Evolutionary conservation across 495 filamentous ascomycete species (phyloP).

Genomic region (Trichoderma orchidacearum): DNA sequence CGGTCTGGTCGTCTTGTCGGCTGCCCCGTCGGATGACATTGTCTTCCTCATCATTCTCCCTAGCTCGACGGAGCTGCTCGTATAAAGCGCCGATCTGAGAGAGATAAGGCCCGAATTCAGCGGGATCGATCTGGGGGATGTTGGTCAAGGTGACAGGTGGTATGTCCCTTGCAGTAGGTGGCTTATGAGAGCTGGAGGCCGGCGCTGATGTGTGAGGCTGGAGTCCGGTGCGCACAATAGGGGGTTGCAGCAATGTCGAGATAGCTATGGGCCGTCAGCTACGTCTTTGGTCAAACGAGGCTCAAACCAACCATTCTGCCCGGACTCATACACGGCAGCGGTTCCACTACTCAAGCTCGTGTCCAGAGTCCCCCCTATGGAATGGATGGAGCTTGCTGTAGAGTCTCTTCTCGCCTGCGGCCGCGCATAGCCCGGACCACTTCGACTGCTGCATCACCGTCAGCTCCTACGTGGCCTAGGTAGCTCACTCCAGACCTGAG

Average conservation of each 20-base stretch:
- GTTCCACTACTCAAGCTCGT: constrained; percentile 38
- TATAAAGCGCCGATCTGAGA: constrained; percentile 68
- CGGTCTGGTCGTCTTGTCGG: constrained; percentile 34
- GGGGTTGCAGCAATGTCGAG: constrained; percentile 80
- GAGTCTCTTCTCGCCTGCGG: constrained; percentile 51
- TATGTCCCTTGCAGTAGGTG: constrained; percentile 85
- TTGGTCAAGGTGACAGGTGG: constrained; percentile 88
- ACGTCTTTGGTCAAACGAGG: not conserved
- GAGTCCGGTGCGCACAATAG: constrained; percentile 78
- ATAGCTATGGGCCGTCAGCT: constrained; percentile 48
- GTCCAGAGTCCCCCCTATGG: constrained; percentile 65
- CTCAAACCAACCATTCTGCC: constrained; percentile 55
- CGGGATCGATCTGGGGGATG: constrained; percentile 66
- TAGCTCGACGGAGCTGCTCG: constrained; percentile 67
- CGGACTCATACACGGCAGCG: constrained; percentile 55
- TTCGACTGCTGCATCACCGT: constrained; percentile 14
- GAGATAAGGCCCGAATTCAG: constrained; percentile 73
- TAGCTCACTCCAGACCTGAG: not conserved
- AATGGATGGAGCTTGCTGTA: constrained; percentile 74
- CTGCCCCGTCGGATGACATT: constrained; percentile 27
- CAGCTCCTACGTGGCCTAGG: constrained; percentile 4
- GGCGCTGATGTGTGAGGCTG: constrained; percentile 57
- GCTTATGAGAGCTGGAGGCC: constrained; percentile 53
- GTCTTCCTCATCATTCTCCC: constrained; percentile 49
- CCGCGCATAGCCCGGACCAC: constrained; percentile 9